A percentile compares a stretch with the other conserved stretches of the same genome.
phyloP scores from a whole-genome alignment of 306 rosid species.

The Medicago truncatula region DNA sequence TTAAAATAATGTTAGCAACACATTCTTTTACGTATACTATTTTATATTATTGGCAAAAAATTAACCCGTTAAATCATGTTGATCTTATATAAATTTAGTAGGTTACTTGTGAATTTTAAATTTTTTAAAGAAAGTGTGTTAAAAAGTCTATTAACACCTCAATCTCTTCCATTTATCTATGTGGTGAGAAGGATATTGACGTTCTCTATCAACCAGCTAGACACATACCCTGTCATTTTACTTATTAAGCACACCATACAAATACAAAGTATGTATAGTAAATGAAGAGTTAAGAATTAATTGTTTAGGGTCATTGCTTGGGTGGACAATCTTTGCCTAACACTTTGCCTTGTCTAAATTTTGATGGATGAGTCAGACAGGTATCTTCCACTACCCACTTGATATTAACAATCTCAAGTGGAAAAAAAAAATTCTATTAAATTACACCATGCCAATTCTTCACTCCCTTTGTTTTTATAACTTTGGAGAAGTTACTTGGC shows the following conservation, averaged over 20 bases:
- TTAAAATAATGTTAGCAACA: too few species aligned
- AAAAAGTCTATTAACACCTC: background rate
- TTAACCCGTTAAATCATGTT: too few species aligned
- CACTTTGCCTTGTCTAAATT: slow-evolving; percentile 45
- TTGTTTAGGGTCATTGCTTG: slow-evolving; percentile 40
- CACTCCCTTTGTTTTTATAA: background rate
- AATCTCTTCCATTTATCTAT: background rate
- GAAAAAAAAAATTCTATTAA: background rate
- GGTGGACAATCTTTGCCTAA: slow-evolving; percentile 45
- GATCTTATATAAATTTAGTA: too few species aligned
- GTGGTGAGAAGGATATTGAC: background rate
- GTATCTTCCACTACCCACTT: slow-evolving; percentile 41
- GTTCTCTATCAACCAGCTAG: slow-evolving; percentile 40
- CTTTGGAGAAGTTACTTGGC: background rate
- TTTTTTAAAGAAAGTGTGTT: too few species aligned
- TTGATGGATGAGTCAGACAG: slow-evolving; percentile 39
- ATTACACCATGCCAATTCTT: slow-evolving; percentile 4
- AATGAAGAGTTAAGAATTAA: slow-evolving; percentile 25
- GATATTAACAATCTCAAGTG: background rate
- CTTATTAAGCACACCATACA: slow-evolving; percentile 5
- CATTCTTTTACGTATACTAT: too few species aligned
- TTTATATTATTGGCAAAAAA: too few species aligned
- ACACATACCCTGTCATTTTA: slow-evolving; percentile 22
- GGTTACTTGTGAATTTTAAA: too few species aligned
- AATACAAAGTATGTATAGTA: background rate